Conservation (phyloP, 2,329 filamentous ascomycete species). For the Cordyceps tenuipes region DNA sequence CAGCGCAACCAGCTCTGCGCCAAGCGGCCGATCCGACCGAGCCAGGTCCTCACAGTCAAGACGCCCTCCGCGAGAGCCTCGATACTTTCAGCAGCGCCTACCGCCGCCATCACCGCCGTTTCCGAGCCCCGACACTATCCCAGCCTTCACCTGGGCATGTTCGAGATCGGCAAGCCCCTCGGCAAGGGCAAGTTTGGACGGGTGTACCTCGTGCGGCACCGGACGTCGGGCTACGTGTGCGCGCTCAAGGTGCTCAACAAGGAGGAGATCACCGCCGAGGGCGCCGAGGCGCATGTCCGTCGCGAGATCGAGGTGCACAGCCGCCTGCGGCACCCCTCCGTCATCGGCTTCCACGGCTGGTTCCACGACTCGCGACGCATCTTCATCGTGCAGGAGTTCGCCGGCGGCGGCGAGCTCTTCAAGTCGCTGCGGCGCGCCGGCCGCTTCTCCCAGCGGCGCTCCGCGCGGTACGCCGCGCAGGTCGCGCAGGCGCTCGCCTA, state of each 20-base stretch:
- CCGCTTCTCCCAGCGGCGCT: conserved; percentile 76
- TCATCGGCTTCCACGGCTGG: conserved; percentile 73
- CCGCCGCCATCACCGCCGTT: conserved; percentile 23
- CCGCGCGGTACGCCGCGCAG: conserved; percentile 78
- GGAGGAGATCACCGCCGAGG: conserved; percentile 64
- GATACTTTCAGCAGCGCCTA: conserved; percentile 7
- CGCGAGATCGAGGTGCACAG: conserved; percentile 85
- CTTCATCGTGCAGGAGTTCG: conserved; percentile 80
- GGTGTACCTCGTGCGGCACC: conserved; percentile 75
- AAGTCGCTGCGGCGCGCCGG: conserved; percentile 73
- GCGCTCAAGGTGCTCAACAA: conserved; percentile 82
- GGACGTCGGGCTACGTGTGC: conserved; percentile 71
- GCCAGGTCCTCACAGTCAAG: conserved; percentile 8
- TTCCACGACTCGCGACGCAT: conserved; percentile 85
- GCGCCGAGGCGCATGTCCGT: conserved; percentile 75
- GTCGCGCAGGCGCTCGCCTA: conserved; percentile 81
- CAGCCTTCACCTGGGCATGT: conserved; percentile 64
- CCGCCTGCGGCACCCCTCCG: conserved; percentile 77
- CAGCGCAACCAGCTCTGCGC: conserved; percentile 8
- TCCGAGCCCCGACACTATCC: conserved; percentile 37
- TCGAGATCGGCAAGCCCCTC: conserved; percentile 77
- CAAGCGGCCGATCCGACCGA: conserved; percentile 10
- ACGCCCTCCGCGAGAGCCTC: not conserved
- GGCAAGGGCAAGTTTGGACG: conserved; percentile 85
- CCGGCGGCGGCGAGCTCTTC: conserved; percentile 77